Base-by-base conservation (phyloP, 441 rosid species). In the Corymbia citriodora region DNA sequence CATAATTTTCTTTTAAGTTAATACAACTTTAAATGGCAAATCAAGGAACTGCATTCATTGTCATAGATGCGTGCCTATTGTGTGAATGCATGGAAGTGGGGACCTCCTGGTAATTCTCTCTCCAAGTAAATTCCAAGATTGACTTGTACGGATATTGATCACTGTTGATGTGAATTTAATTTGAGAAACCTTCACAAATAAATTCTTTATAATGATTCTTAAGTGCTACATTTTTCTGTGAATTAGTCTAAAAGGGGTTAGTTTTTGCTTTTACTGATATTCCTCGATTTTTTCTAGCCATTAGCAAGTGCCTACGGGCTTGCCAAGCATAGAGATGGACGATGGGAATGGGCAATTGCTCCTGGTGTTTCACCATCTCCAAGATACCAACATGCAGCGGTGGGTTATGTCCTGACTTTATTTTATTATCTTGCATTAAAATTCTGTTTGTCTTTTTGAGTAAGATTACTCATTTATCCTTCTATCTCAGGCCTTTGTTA, bases 281-380 rank as follows among this genome's bases (percentile, higher is more conserved):
- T 83, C 72, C 63, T n/a, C 87, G 87, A 87, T 57, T 72, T 92
- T 92, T 94, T 90, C 95, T 79, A 98, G 99, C 99, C 99, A 87
- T 92, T 97, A 89, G 96, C 99, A 40, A 97, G 97, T 92, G 99
- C 99, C 87, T 98, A 98, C 94, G 99, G 99, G 90, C 98, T 98
- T 93, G 99, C 99, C 36, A 98, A 97, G 92, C 99, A 98, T 90
- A 97, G 99, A 92, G 99, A 98, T 93, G 99, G 99, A 86, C 99
- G 99, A 88, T 98, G 99, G 99, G 99, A 98, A 94, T 98, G 99
- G 99, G 99, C 99, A 89, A 98, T 98, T 92, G 99, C 99, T 93
- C 99, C 99, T 89, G 99, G 99, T 89, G 99, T 98, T 68, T 97
- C 99, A 23, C 99, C 99, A 85, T 98, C 99, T 88, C 93, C 99